These are phyloP conservation scores for Castanea crenata DNA, from an alignment of 306 rosid species.

Conservation along the genomic window DNA sequence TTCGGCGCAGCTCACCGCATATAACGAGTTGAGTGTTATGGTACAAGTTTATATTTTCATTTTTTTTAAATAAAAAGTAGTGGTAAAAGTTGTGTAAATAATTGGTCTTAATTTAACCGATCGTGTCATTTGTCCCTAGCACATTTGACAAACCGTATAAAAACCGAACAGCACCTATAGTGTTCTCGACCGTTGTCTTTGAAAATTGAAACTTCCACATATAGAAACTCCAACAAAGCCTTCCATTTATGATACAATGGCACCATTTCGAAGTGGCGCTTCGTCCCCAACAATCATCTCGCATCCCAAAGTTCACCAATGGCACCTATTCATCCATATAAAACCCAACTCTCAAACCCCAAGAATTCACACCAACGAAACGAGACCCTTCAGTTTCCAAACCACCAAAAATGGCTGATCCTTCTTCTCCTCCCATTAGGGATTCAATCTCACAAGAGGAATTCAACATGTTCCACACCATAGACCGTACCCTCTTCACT, in stretches of 20 bases:
- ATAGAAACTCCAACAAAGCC: neutral
- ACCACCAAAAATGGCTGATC: slow-evolving; percentile 15
- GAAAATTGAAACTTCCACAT: neutral
- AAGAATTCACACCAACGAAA: neutral
- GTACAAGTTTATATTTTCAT: too few relatives aligned
- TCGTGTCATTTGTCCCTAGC: neutral
- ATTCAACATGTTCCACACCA: slow-evolving; percentile 49
- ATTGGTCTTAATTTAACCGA: too few relatives aligned
- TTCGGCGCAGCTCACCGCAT: too few relatives aligned
- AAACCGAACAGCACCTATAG: neutral
- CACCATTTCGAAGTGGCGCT: slow-evolving; percentile 7
- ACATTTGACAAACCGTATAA: neutral
- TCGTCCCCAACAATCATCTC: neutral
- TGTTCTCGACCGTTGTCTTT: neutral
- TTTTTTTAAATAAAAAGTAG: too few relatives aligned
- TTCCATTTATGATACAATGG: slow-evolving; percentile 20
- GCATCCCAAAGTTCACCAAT: slow-evolving; percentile 2
- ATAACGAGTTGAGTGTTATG: too few relatives aligned
- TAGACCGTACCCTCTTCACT: slow-evolving; percentile 54
- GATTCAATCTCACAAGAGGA: slow-evolving; percentile 35
- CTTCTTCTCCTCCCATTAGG: neutral
- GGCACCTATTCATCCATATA: slow-evolving; percentile 17
- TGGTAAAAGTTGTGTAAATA: too few relatives aligned
- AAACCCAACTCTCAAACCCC: slow-evolving; percentile 1
- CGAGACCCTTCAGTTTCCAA: too few relatives aligned